Conservation (phyloP, 805 yeast genomes). For the Lipomyces kockii region DNA sequence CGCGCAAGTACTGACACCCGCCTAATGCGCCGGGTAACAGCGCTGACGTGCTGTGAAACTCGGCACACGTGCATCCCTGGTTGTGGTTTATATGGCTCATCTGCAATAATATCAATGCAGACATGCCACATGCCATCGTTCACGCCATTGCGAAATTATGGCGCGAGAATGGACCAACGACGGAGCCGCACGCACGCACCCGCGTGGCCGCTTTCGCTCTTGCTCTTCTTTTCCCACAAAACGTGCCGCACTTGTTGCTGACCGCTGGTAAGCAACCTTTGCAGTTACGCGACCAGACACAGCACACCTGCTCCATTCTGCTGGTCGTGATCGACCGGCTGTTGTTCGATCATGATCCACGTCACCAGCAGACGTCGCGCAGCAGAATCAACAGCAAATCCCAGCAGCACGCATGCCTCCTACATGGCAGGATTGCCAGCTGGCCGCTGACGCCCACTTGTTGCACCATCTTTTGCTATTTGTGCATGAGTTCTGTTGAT, state of each 20-base stretch:
- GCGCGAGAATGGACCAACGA: conserved; percentile 1
- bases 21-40: background rate
- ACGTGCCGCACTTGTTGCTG: background rate
- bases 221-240: background rate
- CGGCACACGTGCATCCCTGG: background rate
- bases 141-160: background rate
- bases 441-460: too few species aligned
- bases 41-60: background rate
- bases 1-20: background rate
- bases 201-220: background rate
- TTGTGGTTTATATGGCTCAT: background rate
- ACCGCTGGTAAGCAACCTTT: too few species aligned
- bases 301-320: background rate
- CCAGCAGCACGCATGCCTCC: too few species aligned
- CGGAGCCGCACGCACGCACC: background rate
- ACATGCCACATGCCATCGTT: background rate
- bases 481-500: too few species aligned
- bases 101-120: background rate
- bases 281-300: too few species aligned
- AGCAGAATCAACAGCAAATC: background rate
- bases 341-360: background rate
- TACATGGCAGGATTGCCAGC: background rate
- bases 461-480: too few species aligned
- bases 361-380: background rate
- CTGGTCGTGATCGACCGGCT: background rate